Conservation (phyloP, 257 asterid species). For the Nicotiana sylvestris region DNA sequence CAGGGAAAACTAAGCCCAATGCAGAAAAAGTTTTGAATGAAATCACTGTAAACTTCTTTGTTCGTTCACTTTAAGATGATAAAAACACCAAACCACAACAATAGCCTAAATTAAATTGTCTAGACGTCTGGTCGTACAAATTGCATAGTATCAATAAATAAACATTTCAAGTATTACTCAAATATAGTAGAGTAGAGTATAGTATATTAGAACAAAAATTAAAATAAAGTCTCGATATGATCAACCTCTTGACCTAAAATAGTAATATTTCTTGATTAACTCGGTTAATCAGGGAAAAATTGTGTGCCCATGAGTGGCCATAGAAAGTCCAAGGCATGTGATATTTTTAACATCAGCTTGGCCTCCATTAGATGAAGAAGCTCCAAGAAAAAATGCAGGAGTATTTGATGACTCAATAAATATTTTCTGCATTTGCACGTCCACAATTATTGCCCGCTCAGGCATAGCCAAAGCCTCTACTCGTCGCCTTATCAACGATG, state of each 20-base stretch:
- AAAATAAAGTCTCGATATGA: background rate
- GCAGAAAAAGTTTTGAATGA: background rate
- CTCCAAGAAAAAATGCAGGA: constrained; percentile 13
- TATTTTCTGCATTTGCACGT: constrained; percentile 21
- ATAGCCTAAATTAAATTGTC: background rate
- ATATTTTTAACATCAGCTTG: constrained; percentile 8
- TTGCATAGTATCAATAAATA: background rate
- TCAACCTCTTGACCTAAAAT: background rate
- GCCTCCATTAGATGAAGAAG: constrained; percentile 14
- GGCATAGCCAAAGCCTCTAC: too few species aligned
- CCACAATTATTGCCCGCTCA: too few species aligned
- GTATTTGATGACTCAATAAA: constrained; percentile 16
- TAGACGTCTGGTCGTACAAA: background rate
- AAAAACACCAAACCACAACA: background rate
- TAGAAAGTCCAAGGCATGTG: constrained; percentile 30
- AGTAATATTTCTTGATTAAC: background rate
- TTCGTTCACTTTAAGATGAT: background rate
- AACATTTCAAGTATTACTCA: background rate
- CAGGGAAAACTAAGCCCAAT: background rate
- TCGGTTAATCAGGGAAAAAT: background rate
- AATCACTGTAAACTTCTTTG: background rate
- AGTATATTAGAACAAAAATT: background rate
- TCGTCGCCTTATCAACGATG: too few species aligned
- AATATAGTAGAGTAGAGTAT: background rate
- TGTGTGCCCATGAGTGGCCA: constrained; percentile 30